phyloP scores from a whole-genome alignment of 805 yeast genomes.

The Sporopachydermia quercuum region DNA sequence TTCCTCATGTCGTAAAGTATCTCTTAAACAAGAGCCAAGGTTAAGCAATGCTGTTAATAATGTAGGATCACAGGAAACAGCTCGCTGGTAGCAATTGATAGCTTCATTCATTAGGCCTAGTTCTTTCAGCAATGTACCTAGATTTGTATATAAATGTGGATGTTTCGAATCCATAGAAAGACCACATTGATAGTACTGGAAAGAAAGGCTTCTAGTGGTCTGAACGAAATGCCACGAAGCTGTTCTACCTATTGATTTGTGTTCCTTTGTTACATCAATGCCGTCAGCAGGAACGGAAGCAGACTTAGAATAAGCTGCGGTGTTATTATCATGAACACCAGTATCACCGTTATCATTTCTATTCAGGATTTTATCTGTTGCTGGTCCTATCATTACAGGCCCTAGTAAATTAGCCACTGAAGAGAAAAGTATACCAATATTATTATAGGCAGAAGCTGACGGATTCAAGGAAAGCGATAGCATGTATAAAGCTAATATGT shows the following conservation, averaged over 20 bases:
- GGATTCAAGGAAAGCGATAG: slow-evolving; percentile 16
- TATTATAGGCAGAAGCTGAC: slow-evolving; percentile 19
- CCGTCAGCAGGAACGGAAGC: too few species aligned
- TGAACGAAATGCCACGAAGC: too few species aligned
- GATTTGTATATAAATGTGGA: slow-evolving; percentile 19
- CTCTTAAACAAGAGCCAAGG: slow-evolving; percentile 18
- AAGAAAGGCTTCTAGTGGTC: slow-evolving; percentile 13
- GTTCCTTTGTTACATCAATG: too few species aligned
- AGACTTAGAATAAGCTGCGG: too few species aligned
- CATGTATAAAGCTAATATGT: slow-evolving; percentile 15
- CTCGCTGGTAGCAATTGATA: slow-evolving; percentile 15
- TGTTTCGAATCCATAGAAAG: slow-evolving; percentile 17
- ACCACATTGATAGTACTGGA: slow-evolving; percentile 16
- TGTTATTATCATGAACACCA: too few species aligned
- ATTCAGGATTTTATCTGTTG: neutral
- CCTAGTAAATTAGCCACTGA: neutral
- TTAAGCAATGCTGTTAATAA: slow-evolving; percentile 19
- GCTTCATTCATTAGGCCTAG: slow-evolving; percentile 16
- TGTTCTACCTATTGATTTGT: too few species aligned
- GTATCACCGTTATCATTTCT: too few species aligned
- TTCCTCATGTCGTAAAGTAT: slow-evolving; percentile 15
- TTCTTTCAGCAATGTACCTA: slow-evolving; percentile 18
- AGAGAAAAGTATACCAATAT: slow-evolving; percentile 15
- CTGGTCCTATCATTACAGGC: neutral
- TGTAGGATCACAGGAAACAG: slow-evolving; percentile 16